phyloP scores from a whole-genome alignment of 2,329 filamentous ascomycete species.

The Phaeomoniella chlamydospora region DNA sequence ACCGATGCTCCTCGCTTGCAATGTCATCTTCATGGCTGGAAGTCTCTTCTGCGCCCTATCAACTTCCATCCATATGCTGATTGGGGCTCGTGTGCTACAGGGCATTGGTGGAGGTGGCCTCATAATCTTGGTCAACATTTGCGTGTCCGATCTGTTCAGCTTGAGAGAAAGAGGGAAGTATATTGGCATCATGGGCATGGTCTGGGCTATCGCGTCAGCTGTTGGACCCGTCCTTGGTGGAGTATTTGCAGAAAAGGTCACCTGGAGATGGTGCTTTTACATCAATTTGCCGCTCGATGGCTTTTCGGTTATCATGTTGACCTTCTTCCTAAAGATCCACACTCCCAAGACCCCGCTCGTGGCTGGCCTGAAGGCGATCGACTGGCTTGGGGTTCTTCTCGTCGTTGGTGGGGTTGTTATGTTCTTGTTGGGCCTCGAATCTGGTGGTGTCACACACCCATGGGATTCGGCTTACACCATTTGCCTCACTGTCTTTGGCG shows the following conservation, averaged over 20 bases:
- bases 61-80: constrained; percentile 45
- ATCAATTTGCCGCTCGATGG: constrained; percentile 50
- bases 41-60: constrained; percentile 46
- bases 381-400: constrained; percentile 48
- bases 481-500: constrained; percentile 32
- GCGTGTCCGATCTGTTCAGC: constrained; percentile 49
- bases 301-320: constrained; percentile 40
- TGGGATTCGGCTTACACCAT: constrained; percentile 36
- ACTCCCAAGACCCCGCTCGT: constrained; percentile 44
- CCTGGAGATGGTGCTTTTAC: constrained; percentile 48
- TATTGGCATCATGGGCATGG: constrained; percentile 46
- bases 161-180: constrained; percentile 44
- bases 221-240: constrained; percentile 49
- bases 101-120: constrained; percentile 50
- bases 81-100: constrained; percentile 47
- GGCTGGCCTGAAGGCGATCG: constrained; percentile 44
- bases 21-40: constrained; percentile 47
- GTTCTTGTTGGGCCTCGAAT: constrained; percentile 55
- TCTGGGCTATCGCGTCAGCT: constrained; percentile 47
- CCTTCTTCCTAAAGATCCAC: constrained; percentile 47
- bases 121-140: constrained; percentile 49
- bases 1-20: constrained; percentile 43
- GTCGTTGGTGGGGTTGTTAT: constrained; percentile 54
- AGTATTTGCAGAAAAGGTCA: constrained; percentile 42
- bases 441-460: constrained; percentile 45